Percentiles rank a stretch among this genome's conserved stretches.
Evolutionary conservation across 2,329 filamentous ascomycete species (phyloP).

Genomic region (Knufia petricola): DNA sequence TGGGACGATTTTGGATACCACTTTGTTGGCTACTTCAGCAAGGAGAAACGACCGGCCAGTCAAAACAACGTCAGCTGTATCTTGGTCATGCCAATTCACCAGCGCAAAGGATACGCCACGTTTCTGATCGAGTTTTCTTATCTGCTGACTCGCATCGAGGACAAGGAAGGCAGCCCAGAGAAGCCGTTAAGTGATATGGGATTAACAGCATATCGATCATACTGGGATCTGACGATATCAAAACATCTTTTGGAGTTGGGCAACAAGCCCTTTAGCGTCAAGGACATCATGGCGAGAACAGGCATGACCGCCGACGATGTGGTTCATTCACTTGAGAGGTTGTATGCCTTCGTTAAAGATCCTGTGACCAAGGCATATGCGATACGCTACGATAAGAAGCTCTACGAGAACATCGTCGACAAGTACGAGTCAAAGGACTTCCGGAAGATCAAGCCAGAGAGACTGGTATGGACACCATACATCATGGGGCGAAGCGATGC

Average conservation of each 20-base stretch:
- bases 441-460: conserved; percentile 69
- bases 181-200: conserved; percentile 98
- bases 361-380: conserved; percentile 82
- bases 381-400: conserved; percentile 73
- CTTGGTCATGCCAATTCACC: conserved; percentile 87
- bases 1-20: conserved; percentile 84
- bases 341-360: conserved; percentile 82
- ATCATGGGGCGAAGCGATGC: conserved; percentile 84
- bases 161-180: conserved; percentile 89
- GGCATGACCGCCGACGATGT: conserved; percentile 96
- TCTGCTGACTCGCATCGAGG: conserved; percentile 81
- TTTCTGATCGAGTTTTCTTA: conserved; percentile 98
- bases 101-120: conserved; percentile 93
- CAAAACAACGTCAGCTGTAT: conserved; percentile 98
- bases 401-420: conserved; percentile 76
- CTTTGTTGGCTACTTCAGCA: conserved; percentile 98
- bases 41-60: conserved; percentile 89
- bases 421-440: conserved; percentile 87
- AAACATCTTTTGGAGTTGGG: conserved; percentile 61
- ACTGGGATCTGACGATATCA: conserved; percentile 86
- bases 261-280: conserved; percentile 48
- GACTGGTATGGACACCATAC: conserved; percentile 90
- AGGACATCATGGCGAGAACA: conserved; percentile 52
- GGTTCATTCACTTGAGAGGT: conserved; percentile 80
- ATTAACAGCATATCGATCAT: conserved; percentile 90